Evolutionary conservation across 495 filamentous ascomycete genomes (phyloP).

Genomic region (Neohortaea acidophila): DNA sequence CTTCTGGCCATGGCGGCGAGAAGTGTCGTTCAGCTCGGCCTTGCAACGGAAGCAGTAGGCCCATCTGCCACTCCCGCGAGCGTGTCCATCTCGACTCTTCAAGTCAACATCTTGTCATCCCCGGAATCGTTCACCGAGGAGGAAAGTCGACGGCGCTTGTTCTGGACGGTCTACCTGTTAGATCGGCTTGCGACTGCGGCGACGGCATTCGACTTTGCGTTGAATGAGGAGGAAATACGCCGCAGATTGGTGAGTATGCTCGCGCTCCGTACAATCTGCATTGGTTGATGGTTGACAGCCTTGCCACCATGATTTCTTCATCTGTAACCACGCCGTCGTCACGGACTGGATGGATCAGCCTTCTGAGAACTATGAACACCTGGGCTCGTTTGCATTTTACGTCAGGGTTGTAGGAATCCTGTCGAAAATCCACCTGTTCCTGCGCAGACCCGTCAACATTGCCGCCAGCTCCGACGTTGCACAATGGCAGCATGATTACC

Average conservation of each 20-base stretch:
- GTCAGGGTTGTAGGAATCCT: slow-evolving; percentile 75
- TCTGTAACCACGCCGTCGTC: slow-evolving; percentile 66
- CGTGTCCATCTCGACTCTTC: slow-evolving; percentile 68
- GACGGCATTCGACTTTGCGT: slow-evolving; percentile 76
- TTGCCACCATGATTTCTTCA: slow-evolving; percentile 73
- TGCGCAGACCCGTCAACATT: slow-evolving; percentile 81
- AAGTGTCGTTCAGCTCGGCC: slow-evolving; percentile 67
- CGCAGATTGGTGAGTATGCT: slow-evolving; percentile 38
- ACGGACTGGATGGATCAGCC: slow-evolving; percentile 66
- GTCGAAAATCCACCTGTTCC: slow-evolving; percentile 68
- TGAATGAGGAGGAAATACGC: slow-evolving; percentile 79
- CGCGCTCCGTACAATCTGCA: neutral
- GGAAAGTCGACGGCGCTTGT: slow-evolving; percentile 63
- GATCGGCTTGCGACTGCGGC: slow-evolving; percentile 79
- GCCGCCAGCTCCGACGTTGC: slow-evolving; percentile 68
- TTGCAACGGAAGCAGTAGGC: slow-evolving; percentile 66
- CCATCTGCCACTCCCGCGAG: slow-evolving; percentile 57
- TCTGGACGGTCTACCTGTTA: slow-evolving; percentile 86
- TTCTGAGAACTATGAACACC: slow-evolving; percentile 52
- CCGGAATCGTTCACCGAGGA: slow-evolving; percentile 77
- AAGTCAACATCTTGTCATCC: slow-evolving; percentile 68
- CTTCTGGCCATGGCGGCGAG: slow-evolving; percentile 73
- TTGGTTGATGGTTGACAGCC: slow-evolving; percentile 27
- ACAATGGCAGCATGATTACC: slow-evolving; percentile 74
- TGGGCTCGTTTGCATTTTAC: slow-evolving; percentile 74